Evolutionary conservation across 164 flowering plant species (phyloP).

Genomic region (Saururus chinensis): DNA sequence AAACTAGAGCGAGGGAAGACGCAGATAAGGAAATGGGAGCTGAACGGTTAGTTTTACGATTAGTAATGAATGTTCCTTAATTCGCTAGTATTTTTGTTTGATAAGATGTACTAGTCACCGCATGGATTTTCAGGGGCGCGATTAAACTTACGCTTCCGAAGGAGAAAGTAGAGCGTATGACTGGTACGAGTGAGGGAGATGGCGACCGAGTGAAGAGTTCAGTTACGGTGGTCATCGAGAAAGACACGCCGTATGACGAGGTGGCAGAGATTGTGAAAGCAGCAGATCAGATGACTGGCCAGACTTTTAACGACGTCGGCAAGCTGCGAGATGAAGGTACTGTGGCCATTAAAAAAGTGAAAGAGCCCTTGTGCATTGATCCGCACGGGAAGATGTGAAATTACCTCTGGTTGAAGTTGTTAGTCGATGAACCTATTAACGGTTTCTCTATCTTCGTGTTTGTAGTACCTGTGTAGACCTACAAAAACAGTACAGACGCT

Average conservation of each 20-base stretch:
- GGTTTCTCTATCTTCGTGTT: too few relatives aligned
- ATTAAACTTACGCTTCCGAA: constrained; percentile 21
- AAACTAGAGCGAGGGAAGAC: constrained; percentile 1
- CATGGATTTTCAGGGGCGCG: too few relatives aligned
- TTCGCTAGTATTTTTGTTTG: too few relatives aligned
- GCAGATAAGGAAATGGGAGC: constrained; percentile 4
- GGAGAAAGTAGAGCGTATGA: constrained; percentile 11
- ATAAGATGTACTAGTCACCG: too few relatives aligned
- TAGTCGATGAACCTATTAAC: too few relatives aligned
- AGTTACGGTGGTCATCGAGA: not conserved
- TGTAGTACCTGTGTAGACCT: too few relatives aligned
- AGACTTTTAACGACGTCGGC: constrained; percentile 43
- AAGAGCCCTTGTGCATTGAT: not conserved
- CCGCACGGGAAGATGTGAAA: constrained; percentile 26
- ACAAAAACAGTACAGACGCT: too few relatives aligned
- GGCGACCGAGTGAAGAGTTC: not conserved
- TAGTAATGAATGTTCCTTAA: not conserved
- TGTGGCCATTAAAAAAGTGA: not conserved
- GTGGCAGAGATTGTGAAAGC: constrained; percentile 18
- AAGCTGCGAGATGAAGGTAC: constrained; percentile 20
- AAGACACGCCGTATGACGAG: too few relatives aligned
- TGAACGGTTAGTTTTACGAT: too few relatives aligned
- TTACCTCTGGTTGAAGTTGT: too few relatives aligned
- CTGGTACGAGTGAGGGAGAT: not conserved
- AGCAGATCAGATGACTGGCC: constrained; percentile 37